These are phyloP conservation scores for Inga leiocalycina DNA, from an alignment of 306 rosid species.

Conservation along the genomic window DNA sequence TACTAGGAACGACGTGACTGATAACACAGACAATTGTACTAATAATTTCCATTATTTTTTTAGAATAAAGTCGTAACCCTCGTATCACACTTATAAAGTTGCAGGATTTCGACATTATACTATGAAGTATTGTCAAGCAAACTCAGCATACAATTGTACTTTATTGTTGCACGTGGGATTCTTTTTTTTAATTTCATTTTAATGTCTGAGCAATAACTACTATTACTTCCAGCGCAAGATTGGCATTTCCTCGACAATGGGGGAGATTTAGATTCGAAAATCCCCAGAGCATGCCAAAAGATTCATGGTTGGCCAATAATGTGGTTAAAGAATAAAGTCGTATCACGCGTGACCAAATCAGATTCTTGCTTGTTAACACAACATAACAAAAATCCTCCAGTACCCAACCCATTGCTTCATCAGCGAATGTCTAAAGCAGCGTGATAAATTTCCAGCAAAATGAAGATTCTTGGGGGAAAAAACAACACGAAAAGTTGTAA, in stretches of 20 bases:
- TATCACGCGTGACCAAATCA: not conserved
- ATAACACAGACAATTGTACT: not conserved
- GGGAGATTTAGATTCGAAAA: conserved; percentile 33
- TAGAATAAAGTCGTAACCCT: not conserved
- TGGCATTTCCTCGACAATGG: conserved; percentile 40
- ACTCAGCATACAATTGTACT: not conserved
- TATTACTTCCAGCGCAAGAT: conserved; percentile 27
- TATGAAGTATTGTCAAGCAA: not conserved
- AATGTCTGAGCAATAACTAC: not conserved
- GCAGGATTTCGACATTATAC: no score
- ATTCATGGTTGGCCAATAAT: not conserved
- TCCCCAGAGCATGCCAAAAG: conserved; percentile 2
- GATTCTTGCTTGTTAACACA: not conserved
- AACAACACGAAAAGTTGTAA: not conserved
- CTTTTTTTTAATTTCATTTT: not conserved
- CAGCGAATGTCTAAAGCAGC: not conserved
- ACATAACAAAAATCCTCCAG: not conserved
- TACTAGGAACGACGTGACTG: not conserved
- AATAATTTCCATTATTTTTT: not conserved
- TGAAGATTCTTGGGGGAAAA: not conserved
- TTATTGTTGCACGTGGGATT: not conserved
- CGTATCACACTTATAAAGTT: not conserved
- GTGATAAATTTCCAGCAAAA: not conserved
- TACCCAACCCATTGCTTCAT: not conserved
- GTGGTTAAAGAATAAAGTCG: not conserved